A percentile compares a stretch with the other conserved stretches of the same genome.
Evolutionary conservation across 306 rosid genomes (phyloP).

Genomic region (Echinosophora koreensis): DNA sequence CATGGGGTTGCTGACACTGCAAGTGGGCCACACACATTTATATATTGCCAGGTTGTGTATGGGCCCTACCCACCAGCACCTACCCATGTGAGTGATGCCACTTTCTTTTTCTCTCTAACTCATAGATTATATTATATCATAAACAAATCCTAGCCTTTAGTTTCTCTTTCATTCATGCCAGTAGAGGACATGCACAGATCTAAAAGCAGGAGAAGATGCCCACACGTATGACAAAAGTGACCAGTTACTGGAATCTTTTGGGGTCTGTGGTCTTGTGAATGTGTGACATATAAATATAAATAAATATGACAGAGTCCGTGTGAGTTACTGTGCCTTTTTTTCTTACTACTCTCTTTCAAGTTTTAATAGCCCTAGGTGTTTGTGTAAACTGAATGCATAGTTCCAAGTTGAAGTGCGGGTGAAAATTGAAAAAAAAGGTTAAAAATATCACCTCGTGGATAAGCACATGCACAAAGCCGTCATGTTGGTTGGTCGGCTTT

Average conservation of each 20-base stretch:
- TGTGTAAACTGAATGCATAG: conserved; percentile 19
- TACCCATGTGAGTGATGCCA: conserved; percentile 77
- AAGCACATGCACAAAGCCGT: conserved; percentile 34
- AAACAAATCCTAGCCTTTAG: background rate
- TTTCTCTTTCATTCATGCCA: conserved; percentile 43
- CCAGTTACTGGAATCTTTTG: conserved; percentile 73
- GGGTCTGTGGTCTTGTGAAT: conserved; percentile 52
- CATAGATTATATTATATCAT: background rate
- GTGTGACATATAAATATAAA: conserved; percentile 27
- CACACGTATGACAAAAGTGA: conserved; percentile 89
- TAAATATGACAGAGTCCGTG: conserved; percentile 36
- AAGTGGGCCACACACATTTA: conserved; percentile 56
- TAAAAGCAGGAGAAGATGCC: conserved; percentile 62
- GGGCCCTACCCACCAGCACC: conserved; percentile 64
- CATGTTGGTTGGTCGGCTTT: conserved; percentile 31
- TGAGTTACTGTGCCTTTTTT: conserved; percentile 29
- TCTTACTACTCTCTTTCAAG: conserved; percentile 13
- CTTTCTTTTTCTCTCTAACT: conserved; percentile 41
- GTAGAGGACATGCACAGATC: conserved; percentile 67
- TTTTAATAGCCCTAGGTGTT: conserved; percentile 51
- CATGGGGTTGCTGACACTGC: conserved; percentile 79
- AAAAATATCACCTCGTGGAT: conserved; percentile 26
- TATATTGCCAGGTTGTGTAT: conserved; percentile 61
- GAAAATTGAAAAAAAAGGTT: background rate
- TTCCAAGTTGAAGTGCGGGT: background rate